These are phyloP conservation scores for Carex myosuroides DNA, from an alignment of 176 grass and related monocot species.

Conservation along the genomic window DNA sequence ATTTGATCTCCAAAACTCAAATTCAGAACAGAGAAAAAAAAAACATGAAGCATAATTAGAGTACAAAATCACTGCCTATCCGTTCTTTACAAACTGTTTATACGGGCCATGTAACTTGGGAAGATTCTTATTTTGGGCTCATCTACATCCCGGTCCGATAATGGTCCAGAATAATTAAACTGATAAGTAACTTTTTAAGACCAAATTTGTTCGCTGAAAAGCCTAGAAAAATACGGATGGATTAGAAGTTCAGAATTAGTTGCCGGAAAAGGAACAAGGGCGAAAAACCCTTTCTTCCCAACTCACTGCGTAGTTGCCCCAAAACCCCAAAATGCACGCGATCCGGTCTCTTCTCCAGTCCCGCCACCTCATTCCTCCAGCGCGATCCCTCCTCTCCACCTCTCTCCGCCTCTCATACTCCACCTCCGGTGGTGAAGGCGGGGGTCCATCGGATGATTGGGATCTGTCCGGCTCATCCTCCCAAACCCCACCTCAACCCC, in stretches of 20 bases:
- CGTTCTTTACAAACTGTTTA: too few species aligned
- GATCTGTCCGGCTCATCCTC: constrained; percentile 2
- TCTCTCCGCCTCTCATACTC: constrained; percentile 34
- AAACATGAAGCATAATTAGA: too few species aligned
- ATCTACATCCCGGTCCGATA: not conserved
- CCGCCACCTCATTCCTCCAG: constrained; percentile 35
- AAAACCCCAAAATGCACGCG: constrained; percentile 24
- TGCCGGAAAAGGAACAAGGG: not conserved
- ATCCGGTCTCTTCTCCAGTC: constrained; percentile 41
- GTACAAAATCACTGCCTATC: too few species aligned
- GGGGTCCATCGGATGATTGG: not conserved
- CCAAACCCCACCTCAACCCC: not conserved
- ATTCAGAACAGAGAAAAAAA: too few species aligned
- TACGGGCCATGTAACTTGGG: not conserved
- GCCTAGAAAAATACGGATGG: too few species aligned
- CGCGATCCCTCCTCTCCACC: constrained; percentile 26
- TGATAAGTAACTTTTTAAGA: not conserved
- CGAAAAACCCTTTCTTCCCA: constrained; percentile 11
- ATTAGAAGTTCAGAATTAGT: too few species aligned
- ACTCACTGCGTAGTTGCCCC: not conserved
- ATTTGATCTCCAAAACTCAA: too few species aligned
- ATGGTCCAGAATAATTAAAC: not conserved
- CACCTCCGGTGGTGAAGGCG: constrained; percentile 8
- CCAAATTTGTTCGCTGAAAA: too few species aligned
- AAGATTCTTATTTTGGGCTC: not conserved